phyloP scores from a whole-genome alignment of 257 asterid genomes.

The Solanum habrochaites region DNA sequence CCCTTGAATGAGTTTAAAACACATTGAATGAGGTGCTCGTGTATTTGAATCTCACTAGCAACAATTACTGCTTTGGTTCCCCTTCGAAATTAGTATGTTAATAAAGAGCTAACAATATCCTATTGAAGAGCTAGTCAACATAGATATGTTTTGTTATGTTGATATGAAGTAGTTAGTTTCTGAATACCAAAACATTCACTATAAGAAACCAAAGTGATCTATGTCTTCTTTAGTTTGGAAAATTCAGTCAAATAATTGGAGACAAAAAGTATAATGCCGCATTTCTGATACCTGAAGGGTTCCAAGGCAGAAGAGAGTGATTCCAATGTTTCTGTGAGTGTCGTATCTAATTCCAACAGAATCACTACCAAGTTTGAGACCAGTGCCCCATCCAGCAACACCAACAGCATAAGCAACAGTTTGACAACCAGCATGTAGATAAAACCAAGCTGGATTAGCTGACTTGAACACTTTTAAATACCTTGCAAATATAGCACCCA shows the following conservation, averaged over 20 bases:
- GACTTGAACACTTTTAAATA: conserved; percentile 1
- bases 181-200: not conserved
- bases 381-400: conserved; percentile 18
- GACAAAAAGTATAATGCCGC: not conserved
- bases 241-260: not conserved
- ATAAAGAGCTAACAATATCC: not conserved
- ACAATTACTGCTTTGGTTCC: too few species aligned
- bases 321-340: conserved; percentile 10
- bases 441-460: conserved; percentile 22
- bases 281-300: conserved; percentile 8
- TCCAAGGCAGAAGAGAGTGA: conserved; percentile 10
- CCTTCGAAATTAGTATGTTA: not conserved
- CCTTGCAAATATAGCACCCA: conserved; percentile 11
- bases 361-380: conserved; percentile 11
- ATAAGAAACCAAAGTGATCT: not conserved
- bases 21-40: too few species aligned
- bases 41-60: too few species aligned
- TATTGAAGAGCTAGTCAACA: not conserved
- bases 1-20: too few species aligned
- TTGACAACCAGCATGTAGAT: conserved; percentile 12
- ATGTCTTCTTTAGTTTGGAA: not conserved
- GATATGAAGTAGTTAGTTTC: not conserved
- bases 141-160: not conserved
- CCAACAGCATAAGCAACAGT: conserved; percentile 8
- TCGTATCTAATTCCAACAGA: conserved; percentile 3